These are phyloP conservation scores for Blepharisma undulans DNA, from an alignment of 169 alveolate genomes.

Conservation along the genomic window DNA sequence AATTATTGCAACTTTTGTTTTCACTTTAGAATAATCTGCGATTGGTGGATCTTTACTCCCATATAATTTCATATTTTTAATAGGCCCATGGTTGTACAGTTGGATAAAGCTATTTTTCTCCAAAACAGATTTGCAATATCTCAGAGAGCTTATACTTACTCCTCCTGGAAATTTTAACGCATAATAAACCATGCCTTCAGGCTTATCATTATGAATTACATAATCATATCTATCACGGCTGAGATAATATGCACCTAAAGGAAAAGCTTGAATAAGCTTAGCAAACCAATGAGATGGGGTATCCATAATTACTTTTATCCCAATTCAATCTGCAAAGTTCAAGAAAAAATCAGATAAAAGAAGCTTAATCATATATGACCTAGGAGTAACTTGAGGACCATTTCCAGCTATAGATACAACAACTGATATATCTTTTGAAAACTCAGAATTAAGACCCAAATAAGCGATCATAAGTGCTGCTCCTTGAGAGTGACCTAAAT, in stretches of 20 bases:
- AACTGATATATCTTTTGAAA: background rate
- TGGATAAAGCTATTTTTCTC: background rate
- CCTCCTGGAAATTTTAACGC: slow-evolving; percentile 1
- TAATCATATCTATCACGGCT: background rate
- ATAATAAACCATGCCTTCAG: background rate
- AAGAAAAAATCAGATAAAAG: background rate
- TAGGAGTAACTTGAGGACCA: background rate
- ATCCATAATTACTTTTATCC: background rate
- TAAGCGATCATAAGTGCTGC: slow-evolving; percentile 63
- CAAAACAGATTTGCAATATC: background rate
- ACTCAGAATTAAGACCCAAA: slow-evolving; percentile 25
- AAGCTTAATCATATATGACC: background rate
- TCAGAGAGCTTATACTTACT: background rate
- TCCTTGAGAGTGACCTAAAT: slow-evolving; percentile 82
- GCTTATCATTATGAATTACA: background rate
- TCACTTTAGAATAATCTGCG: slow-evolving; percentile 34
- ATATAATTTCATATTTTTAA: slow-evolving; percentile 37
- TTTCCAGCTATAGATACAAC: background rate
- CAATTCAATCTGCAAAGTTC: background rate
- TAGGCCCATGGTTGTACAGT: slow-evolving; percentile 46
- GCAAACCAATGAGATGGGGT: background rate
- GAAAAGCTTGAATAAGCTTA: background rate
- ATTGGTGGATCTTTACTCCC: slow-evolving; percentile 42
- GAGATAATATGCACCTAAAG: background rate
- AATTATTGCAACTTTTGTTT: background rate